Evolutionary conservation across 352 stramenopile genomes (phyloP), one percentile per base, ranked within the genome.

Genomic region (Phytopythium delawarense): DNA sequence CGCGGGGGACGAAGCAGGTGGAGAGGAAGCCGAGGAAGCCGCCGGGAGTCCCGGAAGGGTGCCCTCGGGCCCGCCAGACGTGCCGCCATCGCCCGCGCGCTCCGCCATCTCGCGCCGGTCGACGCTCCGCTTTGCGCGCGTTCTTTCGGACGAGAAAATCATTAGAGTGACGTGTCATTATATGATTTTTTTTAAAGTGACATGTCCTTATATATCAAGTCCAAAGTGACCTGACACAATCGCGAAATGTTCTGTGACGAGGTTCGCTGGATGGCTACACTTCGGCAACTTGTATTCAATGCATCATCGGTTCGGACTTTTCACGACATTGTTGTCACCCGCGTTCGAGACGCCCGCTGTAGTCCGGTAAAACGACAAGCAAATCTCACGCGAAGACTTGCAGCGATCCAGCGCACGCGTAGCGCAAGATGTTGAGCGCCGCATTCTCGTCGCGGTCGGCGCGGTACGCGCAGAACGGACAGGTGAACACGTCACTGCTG

Each of bases 391-490:
- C 11, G 15, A 20, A 37, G 49, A 37, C 16, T n/a, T 59, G 34
- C 37, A 59, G 23, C 28, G 53, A 48, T 5, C 53, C 53, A 7
- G 53, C 53, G 39, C 34, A 37, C 35, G 40, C 53, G n/a, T 50
- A 59, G 32, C n/a, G n/a, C n/a, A n/a, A n/a, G n/a, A n/a, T n/a
- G n/a, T n/a, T n/a, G n/a, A n/a, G n/a, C n/a, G n/a, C n/a, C n/a
- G n/a, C n/a, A n/a, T n/a, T n/a, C n/a, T n/a, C n/a, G 21, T 59
- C 53, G 18, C 53, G 53, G 35, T 35, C 37, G 53, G 35, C 53
- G 2, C 18, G 30, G 35, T 39, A 59, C 5, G n/a, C 34, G 53
- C 37, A 59, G n/a, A 34, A 18, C 15, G 53, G 53, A 35, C 53
- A 59, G 9, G 6, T 50, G 53, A 59, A 59, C 1, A 59, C n/a